phyloP scores from a whole-genome alignment of 2,329 filamentous ascomycete genomes.

The Blastomyces emzantsi region DNA sequence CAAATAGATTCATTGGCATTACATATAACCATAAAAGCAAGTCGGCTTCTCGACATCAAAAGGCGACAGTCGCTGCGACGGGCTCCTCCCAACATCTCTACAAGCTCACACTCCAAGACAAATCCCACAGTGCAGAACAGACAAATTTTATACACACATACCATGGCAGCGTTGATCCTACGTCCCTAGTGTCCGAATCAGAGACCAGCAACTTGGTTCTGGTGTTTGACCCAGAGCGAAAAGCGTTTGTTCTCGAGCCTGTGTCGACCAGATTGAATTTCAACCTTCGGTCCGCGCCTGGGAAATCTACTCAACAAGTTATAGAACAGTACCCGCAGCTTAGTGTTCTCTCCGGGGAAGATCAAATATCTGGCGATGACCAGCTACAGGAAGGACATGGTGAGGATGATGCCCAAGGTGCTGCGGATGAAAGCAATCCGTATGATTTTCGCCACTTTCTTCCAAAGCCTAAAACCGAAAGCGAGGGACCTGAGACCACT shows the following conservation, averaged over 20 bases:
- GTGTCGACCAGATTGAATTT: slow-evolving; percentile 77
- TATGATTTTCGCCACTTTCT: slow-evolving; percentile 44
- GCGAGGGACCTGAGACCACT: slow-evolving; percentile 23
- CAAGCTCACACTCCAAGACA: slow-evolving; percentile 36
- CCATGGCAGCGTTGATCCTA: slow-evolving; percentile 33
- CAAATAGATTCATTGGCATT: slow-evolving; percentile 30
- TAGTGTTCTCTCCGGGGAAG: slow-evolving; percentile 32
- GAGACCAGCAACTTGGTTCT: slow-evolving; percentile 42
- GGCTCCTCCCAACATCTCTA: slow-evolving; percentile 30
- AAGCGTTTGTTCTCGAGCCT: slow-evolving; percentile 73
- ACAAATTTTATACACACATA: slow-evolving; percentile 33
- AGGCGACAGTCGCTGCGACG: slow-evolving; percentile 29
- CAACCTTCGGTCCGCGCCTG: slow-evolving; percentile 66
- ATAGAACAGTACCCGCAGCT: slow-evolving; percentile 60
- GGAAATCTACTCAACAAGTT: slow-evolving; percentile 56
- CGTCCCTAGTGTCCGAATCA: slow-evolving; percentile 21
- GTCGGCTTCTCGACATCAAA: slow-evolving; percentile 31
- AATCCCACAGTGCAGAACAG: slow-evolving; percentile 32
- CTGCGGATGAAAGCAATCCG: slow-evolving; percentile 38
- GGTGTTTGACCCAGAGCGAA: slow-evolving; percentile 63
- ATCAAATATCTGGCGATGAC: slow-evolving; percentile 29
- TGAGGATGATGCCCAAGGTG: slow-evolving; percentile 32
- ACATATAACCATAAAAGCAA: slow-evolving; percentile 42
- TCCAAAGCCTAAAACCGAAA: slow-evolving; percentile 30
- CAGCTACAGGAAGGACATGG: slow-evolving; percentile 23